Percentiles rank a stretch among this genome's conserved stretches.
Conservation (phyloP, 2,329 filamentous ascomycete genomes). For the Claviceps spartinae region DNA sequence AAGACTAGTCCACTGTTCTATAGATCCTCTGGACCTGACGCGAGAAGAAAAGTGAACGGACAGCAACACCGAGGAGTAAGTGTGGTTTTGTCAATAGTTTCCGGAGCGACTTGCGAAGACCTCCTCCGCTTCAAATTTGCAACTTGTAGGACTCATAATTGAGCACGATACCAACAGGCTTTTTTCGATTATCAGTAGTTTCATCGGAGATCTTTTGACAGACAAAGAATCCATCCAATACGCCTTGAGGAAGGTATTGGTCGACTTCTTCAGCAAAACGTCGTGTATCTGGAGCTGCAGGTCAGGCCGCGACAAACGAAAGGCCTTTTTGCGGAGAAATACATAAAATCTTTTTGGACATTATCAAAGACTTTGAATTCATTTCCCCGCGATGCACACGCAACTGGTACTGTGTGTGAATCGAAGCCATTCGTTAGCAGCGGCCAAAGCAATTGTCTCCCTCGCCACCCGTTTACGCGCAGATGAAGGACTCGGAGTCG, state of each 20-base stretch:
- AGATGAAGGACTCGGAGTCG: slow-evolving; percentile 41
- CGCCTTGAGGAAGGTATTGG: slow-evolving; percentile 51
- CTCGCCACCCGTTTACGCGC: slow-evolving; percentile 37
- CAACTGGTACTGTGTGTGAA: slow-evolving; percentile 65
- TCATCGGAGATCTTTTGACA: slow-evolving; percentile 65
- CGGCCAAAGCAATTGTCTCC: slow-evolving; percentile 50
- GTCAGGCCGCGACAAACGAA: slow-evolving; percentile 60
- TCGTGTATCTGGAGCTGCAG: slow-evolving; percentile 66
- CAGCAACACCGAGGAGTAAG: slow-evolving; percentile 54
- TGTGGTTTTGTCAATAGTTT: slow-evolving; percentile 5
- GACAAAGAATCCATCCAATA: slow-evolving; percentile 44
- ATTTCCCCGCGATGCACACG: slow-evolving; percentile 35
- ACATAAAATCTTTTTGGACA: slow-evolving; percentile 53
- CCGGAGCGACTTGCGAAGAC: background rate
- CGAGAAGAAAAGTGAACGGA: slow-evolving; percentile 52
- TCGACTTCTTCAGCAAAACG: slow-evolving; percentile 57
- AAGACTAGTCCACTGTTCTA: slow-evolving; percentile 32
- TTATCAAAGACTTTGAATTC: slow-evolving; percentile 41
- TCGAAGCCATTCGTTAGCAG: slow-evolving; percentile 42
- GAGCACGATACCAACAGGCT: slow-evolving; percentile 34
- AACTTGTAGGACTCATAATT: too few species aligned
- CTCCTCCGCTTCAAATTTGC: too few species aligned
- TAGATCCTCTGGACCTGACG: slow-evolving; percentile 58
- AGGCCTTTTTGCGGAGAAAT: slow-evolving; percentile 44
- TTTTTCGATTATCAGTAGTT: slow-evolving; percentile 65